Evolutionary conservation across 768 basidiomycete species (phyloP).

Genomic region (Leccinum incarnatum): DNA sequence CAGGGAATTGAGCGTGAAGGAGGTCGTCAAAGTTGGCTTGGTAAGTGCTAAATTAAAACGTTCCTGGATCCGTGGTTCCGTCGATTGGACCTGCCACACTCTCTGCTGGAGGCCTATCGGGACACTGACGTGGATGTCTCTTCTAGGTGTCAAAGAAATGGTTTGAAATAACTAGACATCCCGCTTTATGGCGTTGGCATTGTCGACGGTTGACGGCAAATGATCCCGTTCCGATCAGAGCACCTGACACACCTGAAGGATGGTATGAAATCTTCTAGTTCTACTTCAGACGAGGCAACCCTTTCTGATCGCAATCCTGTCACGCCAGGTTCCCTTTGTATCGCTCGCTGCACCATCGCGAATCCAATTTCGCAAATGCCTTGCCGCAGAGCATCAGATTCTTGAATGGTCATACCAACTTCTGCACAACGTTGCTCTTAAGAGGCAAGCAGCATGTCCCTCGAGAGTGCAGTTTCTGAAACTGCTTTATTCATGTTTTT

Average conservation of each 20-base stretch:
- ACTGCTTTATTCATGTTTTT: not conserved
- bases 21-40: conserved; percentile 52
- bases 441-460: conserved; percentile 37
- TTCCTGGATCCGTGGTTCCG: not conserved
- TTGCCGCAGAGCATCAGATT: conserved; percentile 76
- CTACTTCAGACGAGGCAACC: not conserved
- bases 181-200: conserved; percentile 74
- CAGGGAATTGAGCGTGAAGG: conserved; percentile 52
- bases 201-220: conserved; percentile 69
- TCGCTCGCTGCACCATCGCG: conserved; percentile 78
- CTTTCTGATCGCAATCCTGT: not conserved
- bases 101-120: not conserved
- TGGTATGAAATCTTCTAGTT: conserved; percentile 49
- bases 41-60: conserved; percentile 20
- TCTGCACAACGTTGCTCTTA: conserved; percentile 79
- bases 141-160: conserved; percentile 42
- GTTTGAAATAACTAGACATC: conserved; percentile 47
- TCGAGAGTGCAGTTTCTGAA: not conserved
- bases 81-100: not conserved
- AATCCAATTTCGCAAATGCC: conserved; percentile 76
- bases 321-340: conserved; percentile 61
- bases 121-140: not conserved
- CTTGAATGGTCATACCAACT: conserved; percentile 81
- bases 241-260: conserved; percentile 63
- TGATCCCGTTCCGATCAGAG: conserved; percentile 64